Base-by-base conservation (phyloP, 2,329 filamentous ascomycete genomes). In the Penicillium corylophilum region DNA sequence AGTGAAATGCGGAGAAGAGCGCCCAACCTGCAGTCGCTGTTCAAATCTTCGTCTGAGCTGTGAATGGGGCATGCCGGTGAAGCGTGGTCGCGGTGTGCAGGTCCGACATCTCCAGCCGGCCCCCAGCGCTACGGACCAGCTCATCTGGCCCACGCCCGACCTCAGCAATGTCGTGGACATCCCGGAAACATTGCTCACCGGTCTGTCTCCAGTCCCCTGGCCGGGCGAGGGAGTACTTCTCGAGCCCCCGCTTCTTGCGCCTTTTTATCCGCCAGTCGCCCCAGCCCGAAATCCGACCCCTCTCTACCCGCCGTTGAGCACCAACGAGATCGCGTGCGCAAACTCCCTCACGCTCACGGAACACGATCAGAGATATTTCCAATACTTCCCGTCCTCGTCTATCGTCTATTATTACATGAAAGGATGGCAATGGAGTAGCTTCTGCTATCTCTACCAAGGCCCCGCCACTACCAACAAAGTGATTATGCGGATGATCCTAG, bases 401-500 rank as follows among this genome's bases (percentile, higher is more conserved):
- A 60, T 71, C 36, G 64, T 70, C 0, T 66, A 64, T 43, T 68
- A 66, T 36, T 70, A 71, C 28, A 70, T 72, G 63, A 73, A 73
- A 47, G 58, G 63, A 22, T 73, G 68, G 66, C 54, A 64, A 28
- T 73, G 71, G 71, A 72, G 69, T 52, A 67, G 64, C 46, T 62
- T 73, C 45, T 64, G 63, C 18, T 72, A 71, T 45, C 59, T 73
- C 2, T 72, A 72, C 43, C 63, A 68, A 45, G 64, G 67, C 2
- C 69, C 69, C 2, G 70, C 70, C 4, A 53, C 62, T 6, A 62
- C 62, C 3, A 71, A 66, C 54, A 69, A 66, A 33, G 64, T 71
- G 12, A 70, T 73, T 18, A 73, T 73, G 71, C 66, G 71, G 15
- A 71, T 72, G 68, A 69, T 73, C n/a, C 51, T 73, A 22, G 71